Conservation (phyloP, 257 asterid genomes). For the Gentiana dahurica region DNA sequence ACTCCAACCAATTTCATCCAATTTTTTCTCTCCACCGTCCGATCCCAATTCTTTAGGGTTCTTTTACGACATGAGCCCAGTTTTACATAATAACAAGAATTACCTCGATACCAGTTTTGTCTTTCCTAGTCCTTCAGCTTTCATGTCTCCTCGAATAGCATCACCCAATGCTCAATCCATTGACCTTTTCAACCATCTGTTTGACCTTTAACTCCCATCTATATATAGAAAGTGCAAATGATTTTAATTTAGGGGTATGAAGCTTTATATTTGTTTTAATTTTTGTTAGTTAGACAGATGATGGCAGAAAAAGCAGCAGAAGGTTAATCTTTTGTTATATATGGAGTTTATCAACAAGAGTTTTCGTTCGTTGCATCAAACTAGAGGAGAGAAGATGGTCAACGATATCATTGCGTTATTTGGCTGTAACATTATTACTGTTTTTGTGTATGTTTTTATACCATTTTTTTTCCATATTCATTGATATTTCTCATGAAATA, state of each 20-base stretch:
- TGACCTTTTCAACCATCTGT: constrained; percentile 55
- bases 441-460: too few species aligned
- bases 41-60: constrained; percentile 41
- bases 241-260: background rate
- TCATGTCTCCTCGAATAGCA: constrained; percentile 50
- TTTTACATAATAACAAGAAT: constrained; percentile 38
- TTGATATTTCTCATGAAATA: too few species aligned
- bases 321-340: too few species aligned
- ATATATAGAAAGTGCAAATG: background rate
- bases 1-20: constrained; percentile 63
- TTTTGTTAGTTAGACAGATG: too few species aligned
- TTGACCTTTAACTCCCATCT: constrained; percentile 29
- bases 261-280: too few species aligned
- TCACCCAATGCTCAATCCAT: constrained; percentile 58
- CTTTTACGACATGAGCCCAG: constrained; percentile 66
- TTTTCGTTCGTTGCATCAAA: too few species aligned
- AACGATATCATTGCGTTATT: too few species aligned
- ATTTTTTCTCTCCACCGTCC: constrained; percentile 53
- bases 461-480: too few species aligned
- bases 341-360: too few species aligned
- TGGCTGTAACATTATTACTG: too few species aligned
- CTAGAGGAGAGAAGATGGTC: too few species aligned
- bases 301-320: too few species aligned
- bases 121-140: constrained; percentile 52
- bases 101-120: constrained; percentile 29